A percentile compares a stretch with the other conserved stretches of the same genome.
These are phyloP conservation scores for Chlorophyllum brunneum DNA, from an alignment of 768 basidiomycete species.

Conservation along the genomic window DNA sequence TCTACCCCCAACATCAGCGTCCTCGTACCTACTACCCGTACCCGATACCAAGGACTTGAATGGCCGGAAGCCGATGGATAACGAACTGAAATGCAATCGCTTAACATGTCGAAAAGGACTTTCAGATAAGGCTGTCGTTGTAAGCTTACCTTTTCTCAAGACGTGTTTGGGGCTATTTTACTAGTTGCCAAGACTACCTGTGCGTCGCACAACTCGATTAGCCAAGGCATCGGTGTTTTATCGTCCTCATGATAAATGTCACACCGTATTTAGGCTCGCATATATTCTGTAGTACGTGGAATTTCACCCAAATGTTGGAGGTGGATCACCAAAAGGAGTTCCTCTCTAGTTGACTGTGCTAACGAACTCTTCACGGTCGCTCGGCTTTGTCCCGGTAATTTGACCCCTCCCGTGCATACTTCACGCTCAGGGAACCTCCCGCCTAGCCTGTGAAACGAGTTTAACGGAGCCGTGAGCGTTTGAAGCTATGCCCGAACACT, in stretches of 20 bases:
- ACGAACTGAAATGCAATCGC: slow-evolving; percentile 76
- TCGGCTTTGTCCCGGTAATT: slow-evolving; percentile 71
- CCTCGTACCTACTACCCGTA: background rate
- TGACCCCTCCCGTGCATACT: background rate
- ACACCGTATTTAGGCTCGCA: slow-evolving; percentile 60
- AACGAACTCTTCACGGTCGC: slow-evolving; percentile 78
- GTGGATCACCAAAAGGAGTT: background rate
- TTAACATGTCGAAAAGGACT: slow-evolving; percentile 67
- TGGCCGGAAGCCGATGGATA: slow-evolving; percentile 50
- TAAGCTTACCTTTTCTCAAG: slow-evolving; percentile 34
- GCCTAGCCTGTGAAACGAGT: slow-evolving; percentile 73
- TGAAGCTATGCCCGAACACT: background rate
- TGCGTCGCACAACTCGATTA: slow-evolving; percentile 15
- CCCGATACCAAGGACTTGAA: background rate
- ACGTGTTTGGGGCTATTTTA: background rate
- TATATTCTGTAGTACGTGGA: slow-evolving; percentile 70
- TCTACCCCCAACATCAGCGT: background rate
- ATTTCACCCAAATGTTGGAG: slow-evolving; percentile 7
- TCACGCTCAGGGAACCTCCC: background rate
- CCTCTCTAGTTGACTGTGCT: slow-evolving; percentile 67
- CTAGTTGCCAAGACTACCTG: slow-evolving; percentile 24
- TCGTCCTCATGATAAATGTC: background rate
- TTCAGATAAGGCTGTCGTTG: slow-evolving; percentile 81
- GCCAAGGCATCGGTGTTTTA: background rate
- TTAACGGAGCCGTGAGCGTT: slow-evolving; percentile 69